Base-by-base conservation (phyloP, 129 eudicot species). In the Lonicera japonica region DNA sequence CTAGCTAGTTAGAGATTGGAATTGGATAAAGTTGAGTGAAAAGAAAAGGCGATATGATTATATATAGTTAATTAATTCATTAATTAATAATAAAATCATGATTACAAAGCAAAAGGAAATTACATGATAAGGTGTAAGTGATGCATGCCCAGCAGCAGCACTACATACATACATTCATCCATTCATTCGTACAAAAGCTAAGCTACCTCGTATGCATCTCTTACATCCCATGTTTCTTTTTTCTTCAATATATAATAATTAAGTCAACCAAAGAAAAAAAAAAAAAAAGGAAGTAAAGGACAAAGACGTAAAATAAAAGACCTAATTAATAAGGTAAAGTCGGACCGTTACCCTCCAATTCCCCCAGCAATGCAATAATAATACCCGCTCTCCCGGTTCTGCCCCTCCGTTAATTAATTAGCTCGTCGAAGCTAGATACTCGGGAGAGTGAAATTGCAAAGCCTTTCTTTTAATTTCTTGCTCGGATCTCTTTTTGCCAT, bases 291-390 rank as follows among this genome's bases (percentile, higher is more conserved):
- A 41, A 25, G 36, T 47, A 58, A 63, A 40, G 52, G 11, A 3
- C 48, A 69, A 50, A 75, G 45, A 5, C 53, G 14, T 0, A 38
- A n/a, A 63, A 56, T 24, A 59, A 57, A n/a, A 25, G 24, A 40
- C 55, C 57, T 51, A 72, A 41, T 18, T 50, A 50, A 58, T n/a
- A 72, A 70, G 75, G 56, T 60, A 64, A 67, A 73, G 16, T 90
- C 97, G 97, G 97, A 90, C 97, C 97, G 97, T 65, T 83, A 73
- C 86, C 97, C 95, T 14, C 83, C 95, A 86, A 90, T 86, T 90
- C 97, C 36, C 97, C 97, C 94, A n/a, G 86, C 95, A 66, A 69
- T 75, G 86, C 91, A 86, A 89, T 62, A 68, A 25, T 65, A 29
- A n/a, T n/a, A n/a, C n/a, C 53, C 82, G 71, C 71, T 82, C 80